phyloP scores from a whole-genome alignment of 306 rosid species.

The Astragalus membranaceus region DNA sequence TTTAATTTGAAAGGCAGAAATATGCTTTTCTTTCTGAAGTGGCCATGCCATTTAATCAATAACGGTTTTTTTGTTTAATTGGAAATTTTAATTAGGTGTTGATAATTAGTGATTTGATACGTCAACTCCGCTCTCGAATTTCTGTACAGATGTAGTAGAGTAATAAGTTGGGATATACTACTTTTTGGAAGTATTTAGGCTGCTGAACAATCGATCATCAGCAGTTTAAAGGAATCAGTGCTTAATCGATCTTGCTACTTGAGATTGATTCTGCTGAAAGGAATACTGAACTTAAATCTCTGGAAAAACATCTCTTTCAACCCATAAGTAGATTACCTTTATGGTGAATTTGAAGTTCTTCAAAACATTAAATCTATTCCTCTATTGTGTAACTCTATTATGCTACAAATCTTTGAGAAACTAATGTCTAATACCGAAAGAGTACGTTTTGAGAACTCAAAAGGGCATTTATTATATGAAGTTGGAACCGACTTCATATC shows the following conservation, averaged over 20 bases:
- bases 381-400: not conserved
- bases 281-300: not conserved
- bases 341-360: not conserved
- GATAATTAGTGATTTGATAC: not conserved
- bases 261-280: not conserved
- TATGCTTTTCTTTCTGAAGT: not conserved
- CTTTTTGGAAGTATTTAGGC: conserved; percentile 1
- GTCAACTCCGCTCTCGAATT: not conserved
- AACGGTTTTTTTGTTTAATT: not conserved
- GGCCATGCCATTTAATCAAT: not conserved
- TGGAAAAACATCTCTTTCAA: not conserved
- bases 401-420: not conserved
- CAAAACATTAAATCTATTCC: not conserved
- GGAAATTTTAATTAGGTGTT: not conserved
- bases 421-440: not conserved
- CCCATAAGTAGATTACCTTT: not conserved
- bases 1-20: not conserved
- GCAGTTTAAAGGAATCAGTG: not conserved
- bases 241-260: not conserved
- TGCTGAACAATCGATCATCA: not conserved
- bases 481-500: not conserved
- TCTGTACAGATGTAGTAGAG: not conserved
- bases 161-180: not conserved
- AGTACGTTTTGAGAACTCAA: not conserved
- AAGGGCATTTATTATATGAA: not conserved